phyloP scores from a whole-genome alignment of 352 stramenopile genomes.

The Globisporangium nunn region DNA sequence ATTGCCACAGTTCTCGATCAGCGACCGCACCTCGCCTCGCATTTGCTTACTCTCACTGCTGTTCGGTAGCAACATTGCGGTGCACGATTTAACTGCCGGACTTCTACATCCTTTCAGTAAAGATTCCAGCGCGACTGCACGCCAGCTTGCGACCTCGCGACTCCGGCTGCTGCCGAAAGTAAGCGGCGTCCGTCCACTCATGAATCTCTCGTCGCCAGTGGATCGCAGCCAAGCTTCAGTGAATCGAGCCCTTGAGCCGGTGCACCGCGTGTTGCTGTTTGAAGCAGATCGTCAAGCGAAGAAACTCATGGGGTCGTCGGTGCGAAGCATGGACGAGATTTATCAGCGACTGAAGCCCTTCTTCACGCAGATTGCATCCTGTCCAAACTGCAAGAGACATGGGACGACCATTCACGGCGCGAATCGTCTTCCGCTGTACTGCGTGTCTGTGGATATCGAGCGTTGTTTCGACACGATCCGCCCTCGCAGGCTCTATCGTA shows the following conservation, averaged over 20 bases:
- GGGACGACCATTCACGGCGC: background rate
- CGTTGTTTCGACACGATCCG: constrained; percentile 79
- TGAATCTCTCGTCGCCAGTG: constrained; percentile 54
- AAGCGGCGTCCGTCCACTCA: constrained; percentile 59
- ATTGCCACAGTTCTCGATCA: no score
- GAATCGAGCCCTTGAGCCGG: constrained; percentile 48
- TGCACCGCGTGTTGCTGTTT: constrained; percentile 53
- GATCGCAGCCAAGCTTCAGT: constrained; percentile 30
- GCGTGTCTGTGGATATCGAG: constrained; percentile 69
- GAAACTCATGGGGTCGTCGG: constrained; percentile 43
- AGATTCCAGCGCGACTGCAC: background rate
- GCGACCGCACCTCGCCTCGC: background rate
- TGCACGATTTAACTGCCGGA: constrained; percentile 37
- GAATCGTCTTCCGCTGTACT: constrained; percentile 28
- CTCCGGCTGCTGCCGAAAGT: constrained; percentile 62
- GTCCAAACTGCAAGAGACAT: constrained; percentile 20
- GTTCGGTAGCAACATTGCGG: constrained; percentile 25
- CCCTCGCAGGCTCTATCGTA: constrained; percentile 47
- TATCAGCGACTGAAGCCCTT: constrained; percentile 42
- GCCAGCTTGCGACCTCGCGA: constrained; percentile 37
- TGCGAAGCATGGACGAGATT: constrained; percentile 67
- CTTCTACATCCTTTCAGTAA: constrained; percentile 25
- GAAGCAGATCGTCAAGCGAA: constrained; percentile 51
- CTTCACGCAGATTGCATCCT: constrained; percentile 26
- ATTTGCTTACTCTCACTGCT: background rate